Evolutionary conservation across 1,284 basidiomycete genomes (phyloP).

Genomic region (Schizopora paradoxa): DNA sequence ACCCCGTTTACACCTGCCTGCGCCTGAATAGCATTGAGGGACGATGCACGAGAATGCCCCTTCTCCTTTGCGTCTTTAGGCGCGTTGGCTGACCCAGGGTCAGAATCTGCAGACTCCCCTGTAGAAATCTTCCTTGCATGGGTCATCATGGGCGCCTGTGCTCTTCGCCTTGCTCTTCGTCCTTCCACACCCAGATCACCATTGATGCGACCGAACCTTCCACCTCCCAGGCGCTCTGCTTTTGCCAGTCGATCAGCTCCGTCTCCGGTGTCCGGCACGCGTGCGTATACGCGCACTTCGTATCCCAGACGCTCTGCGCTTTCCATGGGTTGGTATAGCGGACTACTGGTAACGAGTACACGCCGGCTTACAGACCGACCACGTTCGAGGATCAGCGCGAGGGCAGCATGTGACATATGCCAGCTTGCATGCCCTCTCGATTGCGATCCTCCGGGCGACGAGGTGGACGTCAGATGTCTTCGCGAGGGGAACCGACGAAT

Average conservation of each 20-base stretch:
- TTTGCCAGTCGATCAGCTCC: conserved; percentile 45
- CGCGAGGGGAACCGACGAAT: conserved; percentile 48
- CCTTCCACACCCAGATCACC: conserved; percentile 1
- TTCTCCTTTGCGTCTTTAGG: no score
- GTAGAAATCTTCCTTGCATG: no score
- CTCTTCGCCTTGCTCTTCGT: conserved; percentile 7
- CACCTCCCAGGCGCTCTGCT: conserved; percentile 16
- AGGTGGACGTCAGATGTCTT: no score
- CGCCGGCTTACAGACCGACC: conserved; percentile 63
- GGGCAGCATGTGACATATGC: conserved; percentile 62
- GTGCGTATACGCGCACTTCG: conserved; percentile 70
- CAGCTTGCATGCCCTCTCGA: no score
- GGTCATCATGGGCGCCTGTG: no score
- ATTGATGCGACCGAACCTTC: conserved; percentile 14
- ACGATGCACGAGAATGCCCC: conserved; percentile 17
- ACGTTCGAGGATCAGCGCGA: conserved; percentile 68
- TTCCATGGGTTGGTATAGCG: conserved; percentile 78
- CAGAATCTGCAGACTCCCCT: no score
- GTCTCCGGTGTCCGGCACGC: conserved; percentile 70
- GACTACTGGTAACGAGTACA: conserved; percentile 76
- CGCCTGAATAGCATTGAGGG: conserved; percentile 4
- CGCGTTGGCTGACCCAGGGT: no score
- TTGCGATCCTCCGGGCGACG: conserved; percentile 26
- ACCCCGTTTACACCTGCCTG: no score
- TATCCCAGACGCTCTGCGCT: conserved; percentile 71